Percentiles rank a stretch among this genome's conserved stretches.
These are phyloP conservation scores for Hordeum vulgare DNA, from an alignment of 176 grass and related monocot species.

Conservation along the genomic window DNA sequence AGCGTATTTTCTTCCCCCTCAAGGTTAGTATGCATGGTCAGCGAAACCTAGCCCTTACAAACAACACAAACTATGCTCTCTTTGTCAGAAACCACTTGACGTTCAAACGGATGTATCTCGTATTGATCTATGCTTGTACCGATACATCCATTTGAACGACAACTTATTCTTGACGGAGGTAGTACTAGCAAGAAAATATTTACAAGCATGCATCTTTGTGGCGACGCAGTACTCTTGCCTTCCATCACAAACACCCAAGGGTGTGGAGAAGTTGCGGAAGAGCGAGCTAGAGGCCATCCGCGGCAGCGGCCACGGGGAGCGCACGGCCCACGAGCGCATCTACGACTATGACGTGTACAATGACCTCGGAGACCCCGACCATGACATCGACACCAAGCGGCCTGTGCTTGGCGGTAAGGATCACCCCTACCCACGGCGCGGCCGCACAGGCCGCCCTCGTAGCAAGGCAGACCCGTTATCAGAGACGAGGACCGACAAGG, in stretches of 20 bases:
- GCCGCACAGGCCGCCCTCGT: constrained; percentile 47
- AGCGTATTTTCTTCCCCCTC: constrained; percentile 42
- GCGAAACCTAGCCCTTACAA: no score
- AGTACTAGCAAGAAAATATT: no score
- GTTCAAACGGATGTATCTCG: no score
- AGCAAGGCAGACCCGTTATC: not conserved
- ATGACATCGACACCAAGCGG: not conserved
- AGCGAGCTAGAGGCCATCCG: constrained; percentile 32
- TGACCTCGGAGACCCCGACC: constrained; percentile 53
- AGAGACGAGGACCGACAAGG: not conserved
- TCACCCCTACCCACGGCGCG: constrained; percentile 58
- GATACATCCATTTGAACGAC: no score
- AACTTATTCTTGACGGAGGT: no score
- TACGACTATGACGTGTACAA: constrained; percentile 75
- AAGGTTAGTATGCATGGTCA: no score
- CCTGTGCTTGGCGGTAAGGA: constrained; percentile 49
- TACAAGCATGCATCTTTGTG: not conserved
- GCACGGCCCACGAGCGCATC: constrained; percentile 9
- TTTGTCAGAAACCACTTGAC: no score
- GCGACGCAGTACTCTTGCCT: constrained; percentile 49
- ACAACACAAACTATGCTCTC: no score
- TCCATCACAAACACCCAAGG: constrained; percentile 50
- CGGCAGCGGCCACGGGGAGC: constrained; percentile 27
- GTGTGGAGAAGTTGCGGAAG: constrained; percentile 22
- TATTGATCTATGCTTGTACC: no score